A percentile compares a stretch with the other conserved stretches of the same genome.
These are phyloP conservation scores for Trichoderma orchidacearum DNA, from an alignment of 495 filamentous ascomycete species.

Conservation along the genomic window DNA sequence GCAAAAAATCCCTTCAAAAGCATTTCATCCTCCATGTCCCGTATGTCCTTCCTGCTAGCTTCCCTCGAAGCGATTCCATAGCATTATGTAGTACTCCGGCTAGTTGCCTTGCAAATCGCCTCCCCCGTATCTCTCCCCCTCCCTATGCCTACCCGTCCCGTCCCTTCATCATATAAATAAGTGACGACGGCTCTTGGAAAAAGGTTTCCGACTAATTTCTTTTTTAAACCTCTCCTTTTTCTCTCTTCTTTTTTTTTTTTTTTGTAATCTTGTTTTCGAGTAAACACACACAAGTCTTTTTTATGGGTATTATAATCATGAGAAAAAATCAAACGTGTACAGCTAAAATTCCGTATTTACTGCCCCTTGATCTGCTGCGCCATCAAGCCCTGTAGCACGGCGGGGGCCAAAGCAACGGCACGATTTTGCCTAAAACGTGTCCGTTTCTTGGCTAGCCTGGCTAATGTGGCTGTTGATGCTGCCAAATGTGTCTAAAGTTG, in stretches of 20 bases:
- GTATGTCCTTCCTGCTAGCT: not conserved
- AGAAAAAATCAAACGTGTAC: not conserved
- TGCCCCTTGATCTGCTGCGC: not conserved
- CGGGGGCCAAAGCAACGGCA: not conserved
- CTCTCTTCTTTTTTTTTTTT: not conserved
- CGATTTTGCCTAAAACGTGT: conserved; percentile 32
- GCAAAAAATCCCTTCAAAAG: not conserved
- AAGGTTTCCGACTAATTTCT: not conserved
- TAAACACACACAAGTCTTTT: not conserved
- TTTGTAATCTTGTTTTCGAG: not conserved
- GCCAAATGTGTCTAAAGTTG: conserved; percentile 39
- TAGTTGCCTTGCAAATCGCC: not conserved
- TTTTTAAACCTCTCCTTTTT: not conserved
- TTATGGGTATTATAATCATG: not conserved
- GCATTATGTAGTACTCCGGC: not conserved
- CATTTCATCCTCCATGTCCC: not conserved
- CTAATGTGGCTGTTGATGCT: conserved; percentile 13
- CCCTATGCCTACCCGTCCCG: not conserved
- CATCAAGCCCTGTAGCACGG: not conserved
- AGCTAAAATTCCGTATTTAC: not conserved
- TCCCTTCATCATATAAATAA: too few relatives aligned
- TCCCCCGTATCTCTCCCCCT: not conserved
- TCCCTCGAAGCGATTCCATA: not conserved
- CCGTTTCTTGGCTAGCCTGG: conserved; percentile 29
- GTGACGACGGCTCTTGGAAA: too few relatives aligned